Base-by-base conservation (phyloP, 1,284 basidiomycete genomes). In the Cryptococcus sp. region DNA sequence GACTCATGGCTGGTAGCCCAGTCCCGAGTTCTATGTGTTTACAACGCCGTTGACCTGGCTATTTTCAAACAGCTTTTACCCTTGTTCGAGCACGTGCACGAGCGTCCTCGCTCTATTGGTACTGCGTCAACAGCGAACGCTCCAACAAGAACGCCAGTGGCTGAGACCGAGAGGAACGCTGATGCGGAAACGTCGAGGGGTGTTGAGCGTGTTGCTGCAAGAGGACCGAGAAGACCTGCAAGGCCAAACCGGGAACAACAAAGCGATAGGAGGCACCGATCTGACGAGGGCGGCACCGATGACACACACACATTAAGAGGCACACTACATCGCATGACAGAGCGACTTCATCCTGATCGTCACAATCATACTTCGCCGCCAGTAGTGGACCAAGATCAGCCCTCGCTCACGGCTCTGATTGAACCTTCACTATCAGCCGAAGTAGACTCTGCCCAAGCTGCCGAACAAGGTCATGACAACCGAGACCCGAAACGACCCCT, bases 301-400 rank as follows among this genome's bases (percentile, higher is more conserved):
- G 16, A 42, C 41, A 3, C 41, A 3, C 41, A 42, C 23, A 56
- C 38, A 25, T 45, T 56, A 16, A 38, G 40, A n/a, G 20, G 50
- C 19, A 45, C 47, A 10, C 35, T 55, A 8, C 54, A 55, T 50
- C 49, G 49, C 15, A 45, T 45, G n/a, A 6, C 42, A 13, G 16
- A 45, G 13, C 7, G 22, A n/a, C 42, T 45, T 19, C 42, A 45
- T 45, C 42, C 4, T 22, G n/a, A n/a, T 45, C 42, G 13, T n/a
- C 42, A 45, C n/a, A 45, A 3, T 8, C n/a, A 3, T 15, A 15
- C 22, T 45, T n/a, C 42, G 42, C 42, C 42, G 8, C 42, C 30
- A 8, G 13, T 45, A 4, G 42, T n/a, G 7, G 13, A 45, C 3
- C n/a, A 45, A 22, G 11, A 19, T 10, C 41, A 42, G 41, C 41